phyloP scores from a whole-genome alignment of 495 filamentous ascomycete species.

The Lineolata rhizophorae region DNA sequence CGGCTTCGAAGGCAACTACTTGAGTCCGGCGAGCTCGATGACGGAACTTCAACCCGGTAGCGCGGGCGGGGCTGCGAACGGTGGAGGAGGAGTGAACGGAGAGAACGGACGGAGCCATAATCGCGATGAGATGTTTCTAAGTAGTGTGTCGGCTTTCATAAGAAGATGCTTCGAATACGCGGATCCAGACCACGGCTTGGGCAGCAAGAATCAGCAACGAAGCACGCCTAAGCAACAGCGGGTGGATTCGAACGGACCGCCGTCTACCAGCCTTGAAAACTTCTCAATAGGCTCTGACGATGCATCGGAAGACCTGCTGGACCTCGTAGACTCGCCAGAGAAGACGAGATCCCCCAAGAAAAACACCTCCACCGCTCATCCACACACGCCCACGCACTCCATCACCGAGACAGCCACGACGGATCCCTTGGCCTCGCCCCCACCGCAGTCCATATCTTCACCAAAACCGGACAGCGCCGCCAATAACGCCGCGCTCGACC shows the following conservation, averaged over 20 bases:
- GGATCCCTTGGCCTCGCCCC: neutral
- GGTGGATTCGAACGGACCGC: neutral
- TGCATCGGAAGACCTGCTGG: constrained; percentile 48
- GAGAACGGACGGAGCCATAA: constrained; percentile 21
- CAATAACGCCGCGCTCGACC: constrained; percentile 2
- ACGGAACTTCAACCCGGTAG: constrained; percentile 4
- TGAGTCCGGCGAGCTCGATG: constrained; percentile 24
- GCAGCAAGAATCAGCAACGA: constrained; percentile 5
- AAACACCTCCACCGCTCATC: constrained; percentile 4
- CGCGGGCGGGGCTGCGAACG: no score
- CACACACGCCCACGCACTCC: neutral
- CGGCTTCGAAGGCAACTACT: constrained; percentile 46
- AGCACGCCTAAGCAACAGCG: no score
- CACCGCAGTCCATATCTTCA: constrained; percentile 1
- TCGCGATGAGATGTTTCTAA: constrained; percentile 61
- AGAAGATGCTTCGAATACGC: constrained; percentile 94
- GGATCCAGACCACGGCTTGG: constrained; percentile 56
- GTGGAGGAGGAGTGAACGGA: no score
- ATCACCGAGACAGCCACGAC: no score
- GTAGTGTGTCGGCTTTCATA: constrained; percentile 87
- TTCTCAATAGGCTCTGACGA: constrained; percentile 68
- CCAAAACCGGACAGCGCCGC: neutral
- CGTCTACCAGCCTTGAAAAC: constrained; percentile 23
- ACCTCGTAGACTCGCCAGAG: constrained; percentile 22
- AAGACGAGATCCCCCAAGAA: constrained; percentile 6